phyloP scores from a whole-genome alignment of 306 rosid species.

The Begonia loranthoides region DNA sequence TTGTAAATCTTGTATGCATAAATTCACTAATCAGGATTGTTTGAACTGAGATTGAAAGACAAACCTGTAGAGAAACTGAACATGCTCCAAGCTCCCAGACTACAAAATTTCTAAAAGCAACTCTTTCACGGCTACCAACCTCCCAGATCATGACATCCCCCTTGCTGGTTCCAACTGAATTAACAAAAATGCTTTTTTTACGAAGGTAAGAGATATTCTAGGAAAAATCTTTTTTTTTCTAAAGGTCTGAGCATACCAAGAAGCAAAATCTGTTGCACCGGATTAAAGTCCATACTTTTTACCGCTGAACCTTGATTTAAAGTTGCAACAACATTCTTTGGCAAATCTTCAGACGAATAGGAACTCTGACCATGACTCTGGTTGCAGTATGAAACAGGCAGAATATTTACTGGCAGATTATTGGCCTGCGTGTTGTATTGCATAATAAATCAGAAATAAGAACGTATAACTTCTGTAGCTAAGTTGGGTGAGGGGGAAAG shows the following conservation, averaged over 20 bases:
- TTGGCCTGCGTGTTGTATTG: conserved; percentile 55
- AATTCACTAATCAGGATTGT: conserved; percentile 7
- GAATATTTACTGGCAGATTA: conserved; percentile 74
- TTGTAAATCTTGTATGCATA: conserved; percentile 2
- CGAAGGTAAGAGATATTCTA: conserved; percentile 9
- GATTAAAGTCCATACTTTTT: conserved; percentile 96
- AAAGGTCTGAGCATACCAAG: conserved; percentile 46
- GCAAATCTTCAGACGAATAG: conserved; percentile 83
- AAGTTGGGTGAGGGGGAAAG: too few relatives aligned
- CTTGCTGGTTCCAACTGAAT: conserved; percentile 83
- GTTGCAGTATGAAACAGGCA: conserved; percentile 52
- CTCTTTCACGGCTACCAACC: conserved; percentile 60
- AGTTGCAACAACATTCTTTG: conserved; percentile 64
- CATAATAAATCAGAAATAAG: conserved; percentile 6
- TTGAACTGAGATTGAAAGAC: conserved; percentile 10
- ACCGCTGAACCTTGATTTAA: conserved; percentile 61
- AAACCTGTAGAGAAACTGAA: conserved; percentile 72
- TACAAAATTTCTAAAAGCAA: conserved; percentile 66
- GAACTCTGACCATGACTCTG: conserved; percentile 93
- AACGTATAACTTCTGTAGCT: too few relatives aligned
- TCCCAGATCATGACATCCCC: conserved; percentile 94
- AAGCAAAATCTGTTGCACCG: conserved; percentile 76
- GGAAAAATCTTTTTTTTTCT: not conserved
- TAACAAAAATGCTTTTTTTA: not conserved
- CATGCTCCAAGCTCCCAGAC: conserved; percentile 67